Evolutionary conservation across 192 early-diverging fungal species (phyloP), one percentile per base, ranked within the genome.

Genomic region (Coemansia sp.): DNA sequence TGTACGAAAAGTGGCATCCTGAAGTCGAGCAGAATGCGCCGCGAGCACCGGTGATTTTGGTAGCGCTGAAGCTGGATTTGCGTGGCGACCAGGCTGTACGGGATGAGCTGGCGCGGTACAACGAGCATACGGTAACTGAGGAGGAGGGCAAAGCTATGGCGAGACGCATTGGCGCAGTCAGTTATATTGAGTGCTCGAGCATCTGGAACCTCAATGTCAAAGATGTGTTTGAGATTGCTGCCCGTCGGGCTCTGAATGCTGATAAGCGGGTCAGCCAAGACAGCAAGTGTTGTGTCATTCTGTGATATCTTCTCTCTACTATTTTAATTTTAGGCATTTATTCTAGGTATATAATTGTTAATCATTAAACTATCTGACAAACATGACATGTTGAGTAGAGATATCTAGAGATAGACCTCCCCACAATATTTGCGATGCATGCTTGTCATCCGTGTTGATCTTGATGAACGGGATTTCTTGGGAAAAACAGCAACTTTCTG

Each of bases 171-270:
- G 85, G 87, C 17, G 92, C 92, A 4, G 81, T 85, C 48, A 91
- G 85, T 55, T 93, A 92, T 67, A 85, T 93, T 58, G 94, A 94
- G 62, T 93, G 91, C 69, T 91, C 90, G 59, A 87, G 93, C 24
- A 87, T 70, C 6, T 4, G 29, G 61, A 70, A 72, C 58, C 19
- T 69, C 21, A 76, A 73, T 17, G 79, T 81, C 11, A 43, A 60
- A 14, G 51, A 76, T 35, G 75, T 90, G 3, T 90, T 90, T 73
- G 72, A 72, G 56, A 73, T 72, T 58, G 87, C 87, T n/a, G 86
- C 89, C 15, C 87, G 84, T 66, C 63, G 85, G 35, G 79, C 88
- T 2, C 19, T 86, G 37, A 57, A 35, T 47, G 39, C 43, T 19
- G 24, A 49, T 9, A 25, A 14, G 4, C 8, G 23, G 5, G 45